Percentiles rank a stretch among this genome's conserved stretches.
phyloP scores from a whole-genome alignment of 179 eudicot genomes.

The Spinacia oleracea region DNA sequence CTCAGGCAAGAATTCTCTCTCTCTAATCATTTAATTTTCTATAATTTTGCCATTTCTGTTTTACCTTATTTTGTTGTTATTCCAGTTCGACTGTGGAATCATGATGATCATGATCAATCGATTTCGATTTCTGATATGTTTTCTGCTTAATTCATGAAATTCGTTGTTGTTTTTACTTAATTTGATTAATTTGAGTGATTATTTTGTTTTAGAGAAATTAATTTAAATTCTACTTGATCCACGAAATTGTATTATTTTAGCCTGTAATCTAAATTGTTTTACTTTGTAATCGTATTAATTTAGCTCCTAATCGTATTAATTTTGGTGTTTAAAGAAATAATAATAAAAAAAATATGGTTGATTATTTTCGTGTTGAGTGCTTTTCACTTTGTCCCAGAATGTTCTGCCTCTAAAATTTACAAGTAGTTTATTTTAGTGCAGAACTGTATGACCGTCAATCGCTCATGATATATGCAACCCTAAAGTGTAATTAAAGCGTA shows the following conservation, averaged over 20 bases:
- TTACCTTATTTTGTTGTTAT: background rate
- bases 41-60: background rate
- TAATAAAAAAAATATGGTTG: background rate
- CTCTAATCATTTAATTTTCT: background rate
- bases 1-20: slow-evolving; percentile 22
- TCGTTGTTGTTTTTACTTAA: no score
- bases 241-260: no score
- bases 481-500: no score
- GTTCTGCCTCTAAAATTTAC: background rate
- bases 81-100: background rate
- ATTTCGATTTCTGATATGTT: background rate
- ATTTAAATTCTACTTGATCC: no score
- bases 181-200: no score
- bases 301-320: no score
- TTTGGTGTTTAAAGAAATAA: background rate
- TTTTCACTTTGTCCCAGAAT: slow-evolving; percentile 6
- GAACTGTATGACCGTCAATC: no score
- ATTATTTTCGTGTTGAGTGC: background rate
- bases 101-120: background rate
- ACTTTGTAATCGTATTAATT: no score
- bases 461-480: no score
- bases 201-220: no score
- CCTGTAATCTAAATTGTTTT: no score
- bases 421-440: no score
- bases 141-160: background rate